A percentile compares a stretch with the other conserved stretches of the same genome.
phyloP scores from a whole-genome alignment of 257 asterid species.

The Leptodermis oblonga region DNA sequence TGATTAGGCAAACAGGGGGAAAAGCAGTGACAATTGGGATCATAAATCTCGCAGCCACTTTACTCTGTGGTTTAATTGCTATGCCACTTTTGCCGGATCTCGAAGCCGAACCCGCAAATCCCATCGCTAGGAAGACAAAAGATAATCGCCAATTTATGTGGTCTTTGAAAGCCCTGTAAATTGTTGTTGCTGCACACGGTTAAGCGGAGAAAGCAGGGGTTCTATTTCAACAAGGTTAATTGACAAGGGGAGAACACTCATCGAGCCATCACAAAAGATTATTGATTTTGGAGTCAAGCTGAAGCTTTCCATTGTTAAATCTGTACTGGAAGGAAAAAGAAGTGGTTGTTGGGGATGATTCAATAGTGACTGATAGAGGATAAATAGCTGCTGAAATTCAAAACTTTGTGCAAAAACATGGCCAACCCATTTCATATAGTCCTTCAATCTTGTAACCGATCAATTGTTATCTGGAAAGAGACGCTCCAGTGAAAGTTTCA shows the following conservation, averaged over 20 bases:
- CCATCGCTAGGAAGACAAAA: neutral
- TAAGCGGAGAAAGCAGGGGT: no score
- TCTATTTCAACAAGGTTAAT: no score
- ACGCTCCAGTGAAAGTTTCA: no score
- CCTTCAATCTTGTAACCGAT: no score
- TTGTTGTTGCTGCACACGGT: no score
- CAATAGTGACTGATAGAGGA: no score
- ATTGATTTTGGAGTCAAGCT: constrained; percentile 87
- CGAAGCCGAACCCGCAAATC: constrained; percentile 24
- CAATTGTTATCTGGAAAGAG: no score
- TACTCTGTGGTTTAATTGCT: neutral
- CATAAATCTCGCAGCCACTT: constrained; percentile 16
- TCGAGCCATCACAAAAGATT: constrained; percentile 86
- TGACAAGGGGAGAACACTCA: constrained; percentile 78
- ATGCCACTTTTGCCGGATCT: neutral
- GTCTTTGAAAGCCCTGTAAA: constrained; percentile 78
- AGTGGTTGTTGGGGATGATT: constrained; percentile 93
- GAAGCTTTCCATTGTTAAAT: constrained; percentile 70
- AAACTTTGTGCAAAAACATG: no score
- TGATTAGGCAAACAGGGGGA: constrained; percentile 23
- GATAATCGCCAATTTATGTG: constrained; percentile 31
- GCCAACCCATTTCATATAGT: no score
- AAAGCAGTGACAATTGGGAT: constrained; percentile 28
- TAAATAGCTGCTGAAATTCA: no score
- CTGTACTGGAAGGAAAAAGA: constrained; percentile 89